Percentiles rank a stretch among this genome's conserved stretches.
Conservation (phyloP, 2,329 filamentous ascomycete genomes). For the Trichoderma koningii region DNA sequence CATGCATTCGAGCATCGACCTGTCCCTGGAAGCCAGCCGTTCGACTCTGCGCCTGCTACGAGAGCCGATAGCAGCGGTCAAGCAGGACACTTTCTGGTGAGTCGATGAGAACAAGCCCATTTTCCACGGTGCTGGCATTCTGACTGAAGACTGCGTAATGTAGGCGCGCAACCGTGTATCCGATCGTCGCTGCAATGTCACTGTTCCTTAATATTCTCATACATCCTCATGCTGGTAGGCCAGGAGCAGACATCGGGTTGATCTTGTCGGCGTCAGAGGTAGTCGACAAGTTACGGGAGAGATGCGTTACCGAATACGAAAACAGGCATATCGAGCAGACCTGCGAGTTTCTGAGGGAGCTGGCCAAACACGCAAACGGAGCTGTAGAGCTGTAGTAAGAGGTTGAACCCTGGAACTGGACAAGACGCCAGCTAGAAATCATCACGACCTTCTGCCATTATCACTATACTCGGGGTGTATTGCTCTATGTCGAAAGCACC, state of each 20-base stretch:
- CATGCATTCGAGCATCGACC: slow-evolving; percentile 17
- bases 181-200: background rate
- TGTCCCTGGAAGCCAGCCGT: slow-evolving; percentile 12
- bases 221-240: background rate
- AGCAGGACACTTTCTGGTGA: slow-evolving; percentile 1
- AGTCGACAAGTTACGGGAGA: background rate
- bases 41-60: background rate
- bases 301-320: background rate
- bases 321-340: background rate
- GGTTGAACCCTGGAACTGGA: background rate
- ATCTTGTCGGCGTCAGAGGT: background rate
- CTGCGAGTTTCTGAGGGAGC: background rate
- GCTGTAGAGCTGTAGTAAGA: background rate
- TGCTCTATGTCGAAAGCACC: too few species aligned
- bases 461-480: background rate
- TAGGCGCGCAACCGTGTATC: background rate
- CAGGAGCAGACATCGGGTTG: background rate
- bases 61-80: background rate
- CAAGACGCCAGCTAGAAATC: background rate
- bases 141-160: too few species aligned
- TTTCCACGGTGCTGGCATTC: too few species aligned
- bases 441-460: rapidly evolving
- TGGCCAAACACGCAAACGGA: background rate
- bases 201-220: slow-evolving; percentile 2
- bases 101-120: background rate